A percentile compares a stretch with the other conserved stretches of the same genome.
These are phyloP conservation scores for Chaetomium globosum DNA, from an alignment of 2,329 filamentous ascomycete genomes.

Conservation along the genomic window DNA sequence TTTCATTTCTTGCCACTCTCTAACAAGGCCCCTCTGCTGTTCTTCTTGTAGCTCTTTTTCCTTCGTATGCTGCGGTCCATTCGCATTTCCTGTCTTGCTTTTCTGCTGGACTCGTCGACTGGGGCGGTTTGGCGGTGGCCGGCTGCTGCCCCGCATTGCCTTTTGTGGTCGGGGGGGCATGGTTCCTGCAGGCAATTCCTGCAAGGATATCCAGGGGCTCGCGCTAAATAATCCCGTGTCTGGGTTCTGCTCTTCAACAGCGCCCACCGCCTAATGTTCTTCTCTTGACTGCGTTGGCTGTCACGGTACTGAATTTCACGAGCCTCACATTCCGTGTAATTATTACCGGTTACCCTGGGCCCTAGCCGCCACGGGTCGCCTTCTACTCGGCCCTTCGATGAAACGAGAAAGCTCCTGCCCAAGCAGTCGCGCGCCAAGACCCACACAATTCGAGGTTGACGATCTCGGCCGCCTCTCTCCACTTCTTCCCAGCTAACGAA, in stretches of 20 bases:
- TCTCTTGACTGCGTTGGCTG: background rate
- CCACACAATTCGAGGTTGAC: slow-evolving; percentile 31
- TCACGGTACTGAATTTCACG: background rate
- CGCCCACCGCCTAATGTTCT: background rate
- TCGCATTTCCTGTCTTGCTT: background rate
- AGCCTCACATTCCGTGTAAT: background rate
- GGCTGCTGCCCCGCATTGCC: slow-evolving; percentile 24
- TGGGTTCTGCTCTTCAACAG: background rate
- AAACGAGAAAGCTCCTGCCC: slow-evolving; percentile 29
- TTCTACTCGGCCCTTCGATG: slow-evolving; percentile 28
- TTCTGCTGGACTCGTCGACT: background rate
- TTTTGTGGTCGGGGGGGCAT: background rate
- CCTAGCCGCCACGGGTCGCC: slow-evolving; percentile 23
- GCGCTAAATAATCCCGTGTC: slow-evolving; percentile 14
- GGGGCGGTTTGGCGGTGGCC: slow-evolving; percentile 5
- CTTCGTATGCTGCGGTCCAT: background rate
- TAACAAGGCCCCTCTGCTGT: background rate
- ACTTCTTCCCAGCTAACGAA: slow-evolving; percentile 17
- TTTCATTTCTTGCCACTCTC: background rate
- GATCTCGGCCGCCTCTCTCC: slow-evolving; percentile 26
- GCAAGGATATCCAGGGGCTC: slow-evolving; percentile 26
- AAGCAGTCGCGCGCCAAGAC: slow-evolving; percentile 32
- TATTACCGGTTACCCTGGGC: slow-evolving; percentile 6
- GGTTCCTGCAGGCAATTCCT: slow-evolving; percentile 24
- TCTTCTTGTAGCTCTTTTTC: background rate